phyloP scores from a whole-genome alignment of 306 rosid genomes.

The Glycine soja region DNA sequence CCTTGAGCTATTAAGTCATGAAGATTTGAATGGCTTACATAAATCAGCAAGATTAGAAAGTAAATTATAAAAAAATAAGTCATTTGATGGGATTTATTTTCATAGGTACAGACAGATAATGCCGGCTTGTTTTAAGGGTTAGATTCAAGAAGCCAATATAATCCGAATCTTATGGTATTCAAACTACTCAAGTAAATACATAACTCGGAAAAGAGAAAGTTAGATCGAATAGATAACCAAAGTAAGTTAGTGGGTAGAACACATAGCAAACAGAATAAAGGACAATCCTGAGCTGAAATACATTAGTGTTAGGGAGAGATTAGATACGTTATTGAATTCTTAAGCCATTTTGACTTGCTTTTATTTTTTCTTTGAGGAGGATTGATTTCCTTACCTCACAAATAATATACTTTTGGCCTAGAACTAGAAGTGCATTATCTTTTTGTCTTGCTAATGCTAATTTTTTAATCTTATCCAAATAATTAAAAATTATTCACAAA shows the following conservation, averaged over 20 bases:
- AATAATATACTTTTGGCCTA: not conserved
- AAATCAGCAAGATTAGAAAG: constrained; percentile 12
- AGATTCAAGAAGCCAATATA: not conserved
- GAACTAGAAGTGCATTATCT: too few relatives aligned
- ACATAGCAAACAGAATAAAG: not conserved
- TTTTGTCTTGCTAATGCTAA: too few relatives aligned
- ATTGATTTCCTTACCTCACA: constrained; percentile 14
- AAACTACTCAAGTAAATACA: not conserved
- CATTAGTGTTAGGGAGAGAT: not conserved
- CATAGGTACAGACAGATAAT: not conserved
- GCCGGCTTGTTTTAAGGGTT: not conserved
- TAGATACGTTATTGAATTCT: constrained; percentile 12
- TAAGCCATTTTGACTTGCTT: constrained; percentile 17
- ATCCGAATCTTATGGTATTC: constrained; percentile 10
- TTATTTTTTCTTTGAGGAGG: not conserved
- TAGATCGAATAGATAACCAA: too few relatives aligned
- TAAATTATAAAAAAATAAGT: constrained; percentile 20
- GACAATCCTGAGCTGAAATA: not conserved
- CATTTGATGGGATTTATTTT: constrained; percentile 1
- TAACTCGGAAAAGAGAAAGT: not conserved
- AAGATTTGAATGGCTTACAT: constrained; percentile 7
- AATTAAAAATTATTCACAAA: not conserved
- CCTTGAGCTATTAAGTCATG: constrained; percentile 24
- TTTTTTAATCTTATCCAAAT: not conserved
- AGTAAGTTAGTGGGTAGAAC: not conserved